These are phyloP conservation scores for Phytophthora sp. DNA, from an alignment of 352 stramenopile genomes.

Conservation along the genomic window DNA sequence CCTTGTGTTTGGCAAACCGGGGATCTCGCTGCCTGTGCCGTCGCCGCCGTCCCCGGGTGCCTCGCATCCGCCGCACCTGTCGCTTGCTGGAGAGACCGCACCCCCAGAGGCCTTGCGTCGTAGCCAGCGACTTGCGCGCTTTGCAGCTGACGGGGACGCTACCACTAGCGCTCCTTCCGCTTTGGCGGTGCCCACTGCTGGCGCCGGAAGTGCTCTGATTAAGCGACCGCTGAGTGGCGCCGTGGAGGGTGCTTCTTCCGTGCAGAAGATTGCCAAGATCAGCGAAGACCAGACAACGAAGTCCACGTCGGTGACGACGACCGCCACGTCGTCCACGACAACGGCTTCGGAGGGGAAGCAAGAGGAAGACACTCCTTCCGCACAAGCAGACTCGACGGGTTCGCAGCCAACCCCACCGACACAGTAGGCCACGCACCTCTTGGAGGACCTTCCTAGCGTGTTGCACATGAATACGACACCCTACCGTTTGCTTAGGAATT, in stretches of 20 bases:
- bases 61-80: conserved; percentile 29
- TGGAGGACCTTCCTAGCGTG: conserved; percentile 12
- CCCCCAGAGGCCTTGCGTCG: conserved; percentile 47
- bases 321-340: conserved; percentile 12
- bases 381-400: conserved; percentile 28
- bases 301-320: conserved; percentile 30
- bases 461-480: conserved; percentile 33
- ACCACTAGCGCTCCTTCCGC: conserved; percentile 8
- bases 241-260: conserved; percentile 28
- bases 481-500: conserved; percentile 15
- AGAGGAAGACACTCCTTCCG: conserved; percentile 36
- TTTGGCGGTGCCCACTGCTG: neutral
- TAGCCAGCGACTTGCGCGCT: conserved; percentile 58
- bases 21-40: conserved; percentile 74
- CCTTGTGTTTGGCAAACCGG: conserved; percentile 79
- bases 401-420: conserved; percentile 28
- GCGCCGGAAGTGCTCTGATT: conserved; percentile 25
- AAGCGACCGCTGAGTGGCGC: conserved; percentile 48
- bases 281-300: conserved; percentile 43
- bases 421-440: conserved; percentile 19
- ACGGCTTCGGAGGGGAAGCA: conserved; percentile 38
- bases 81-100: conserved; percentile 28
- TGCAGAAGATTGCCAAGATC: conserved; percentile 53
- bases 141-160: conserved; percentile 36
- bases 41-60: conserved; percentile 49